These are phyloP conservation scores for Porpolomopsis calyptriformis DNA, from an alignment of 768 basidiomycete genomes.

Conservation along the genomic window DNA sequence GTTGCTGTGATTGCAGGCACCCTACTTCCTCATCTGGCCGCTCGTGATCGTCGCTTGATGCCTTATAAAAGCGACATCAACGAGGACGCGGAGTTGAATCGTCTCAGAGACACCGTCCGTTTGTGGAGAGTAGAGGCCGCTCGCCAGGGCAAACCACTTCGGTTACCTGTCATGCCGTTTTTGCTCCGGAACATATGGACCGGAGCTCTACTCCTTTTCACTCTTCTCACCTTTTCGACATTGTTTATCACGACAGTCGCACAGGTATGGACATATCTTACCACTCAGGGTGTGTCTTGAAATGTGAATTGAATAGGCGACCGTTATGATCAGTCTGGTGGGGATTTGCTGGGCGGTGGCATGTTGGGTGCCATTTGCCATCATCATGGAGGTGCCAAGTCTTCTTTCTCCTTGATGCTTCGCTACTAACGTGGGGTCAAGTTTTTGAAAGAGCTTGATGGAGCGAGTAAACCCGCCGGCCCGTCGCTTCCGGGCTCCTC, in stretches of 20 bases:
- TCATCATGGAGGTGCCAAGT: constrained; percentile 79
- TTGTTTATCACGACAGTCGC: constrained; percentile 77
- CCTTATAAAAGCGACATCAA: constrained; percentile 61
- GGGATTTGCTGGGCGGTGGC: constrained; percentile 96
- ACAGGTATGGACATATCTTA: constrained; percentile 35
- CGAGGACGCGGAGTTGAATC: constrained; percentile 62
- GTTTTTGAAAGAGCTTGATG: constrained; percentile 66
- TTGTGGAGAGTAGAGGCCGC: constrained; percentile 83
- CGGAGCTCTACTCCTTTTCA: constrained; percentile 74
- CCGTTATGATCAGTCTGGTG: constrained; percentile 69
- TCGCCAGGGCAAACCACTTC: constrained; percentile 59
- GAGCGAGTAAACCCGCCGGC: constrained; percentile 17
- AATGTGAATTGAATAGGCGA: constrained; percentile 50
- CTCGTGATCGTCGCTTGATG: constrained; percentile 72
- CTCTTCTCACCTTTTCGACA: constrained; percentile 67
- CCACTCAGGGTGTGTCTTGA: neutral
- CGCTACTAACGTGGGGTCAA: constrained; percentile 18
- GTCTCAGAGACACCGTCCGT: constrained; percentile 59
- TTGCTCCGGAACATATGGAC: constrained; percentile 92
- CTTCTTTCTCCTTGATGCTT: neutral
- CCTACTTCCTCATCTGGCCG: constrained; percentile 69
- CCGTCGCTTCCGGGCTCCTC: constrained; percentile 10
- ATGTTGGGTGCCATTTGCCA: constrained; percentile 96
- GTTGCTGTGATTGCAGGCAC: constrained; percentile 81
- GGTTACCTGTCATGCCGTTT: constrained; percentile 81